Evolutionary conservation across 108 stramenopile genomes (phyloP).

Genomic region (Poteriospumella lacustris): DNA sequence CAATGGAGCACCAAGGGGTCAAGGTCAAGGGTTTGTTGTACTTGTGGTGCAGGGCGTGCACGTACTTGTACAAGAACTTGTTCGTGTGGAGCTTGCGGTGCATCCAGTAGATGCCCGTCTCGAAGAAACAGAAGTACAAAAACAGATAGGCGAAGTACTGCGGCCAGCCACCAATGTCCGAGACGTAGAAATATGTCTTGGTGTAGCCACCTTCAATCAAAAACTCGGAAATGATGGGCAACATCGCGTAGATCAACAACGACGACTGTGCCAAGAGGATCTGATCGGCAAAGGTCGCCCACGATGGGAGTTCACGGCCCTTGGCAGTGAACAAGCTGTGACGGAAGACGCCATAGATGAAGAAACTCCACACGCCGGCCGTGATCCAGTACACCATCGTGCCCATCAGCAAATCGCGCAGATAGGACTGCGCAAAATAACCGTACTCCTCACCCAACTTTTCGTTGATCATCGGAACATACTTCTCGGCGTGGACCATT

Average conservation of each 20-base stretch:
- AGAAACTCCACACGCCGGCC: constrained; percentile 58
- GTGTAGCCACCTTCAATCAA: constrained; percentile 72
- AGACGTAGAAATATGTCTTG: constrained; percentile 57
- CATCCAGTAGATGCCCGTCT: constrained; percentile 80
- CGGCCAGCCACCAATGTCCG: constrained; percentile 69
- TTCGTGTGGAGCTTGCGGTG: constrained; percentile 78
- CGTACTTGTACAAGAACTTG: constrained; percentile 75
- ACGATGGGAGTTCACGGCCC: constrained; percentile 20
- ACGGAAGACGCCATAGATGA: constrained; percentile 58
- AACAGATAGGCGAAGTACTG: constrained; percentile 51
- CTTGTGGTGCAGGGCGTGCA: constrained; percentile 66
- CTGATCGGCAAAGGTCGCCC: constrained; percentile 64
- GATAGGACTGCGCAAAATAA: constrained; percentile 61
- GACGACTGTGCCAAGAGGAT: constrained; percentile 66
- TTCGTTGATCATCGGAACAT: too few species aligned
- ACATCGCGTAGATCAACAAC: constrained; percentile 62
- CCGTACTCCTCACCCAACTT: constrained; percentile 32
- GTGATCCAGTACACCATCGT: constrained; percentile 63
- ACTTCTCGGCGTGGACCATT: too few species aligned
- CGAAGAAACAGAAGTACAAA: constrained; percentile 66
- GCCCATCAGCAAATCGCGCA: constrained; percentile 61
- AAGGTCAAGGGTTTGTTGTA: constrained; percentile 75
- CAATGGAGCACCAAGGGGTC: constrained; percentile 78
- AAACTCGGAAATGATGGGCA: constrained; percentile 72
- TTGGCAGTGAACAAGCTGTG: constrained; percentile 50